These are phyloP conservation scores for Arabis hirsuta DNA, from an alignment of 345 rosid genomes.

Conservation along the genomic window DNA sequence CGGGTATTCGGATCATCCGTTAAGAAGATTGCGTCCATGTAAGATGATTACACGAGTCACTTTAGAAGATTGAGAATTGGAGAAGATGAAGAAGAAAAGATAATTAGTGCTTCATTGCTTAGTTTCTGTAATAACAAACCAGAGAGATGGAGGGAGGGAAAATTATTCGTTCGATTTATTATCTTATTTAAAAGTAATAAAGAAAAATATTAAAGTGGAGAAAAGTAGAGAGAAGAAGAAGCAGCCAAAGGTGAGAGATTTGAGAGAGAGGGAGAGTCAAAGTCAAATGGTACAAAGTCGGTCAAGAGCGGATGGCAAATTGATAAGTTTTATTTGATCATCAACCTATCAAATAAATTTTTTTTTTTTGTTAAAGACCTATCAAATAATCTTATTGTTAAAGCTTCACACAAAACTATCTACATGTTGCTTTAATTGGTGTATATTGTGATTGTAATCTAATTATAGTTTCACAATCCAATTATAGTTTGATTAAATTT, in stretches of 20 bases:
- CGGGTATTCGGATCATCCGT: slow-evolving; percentile 47
- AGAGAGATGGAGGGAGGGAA: slow-evolving; percentile 38
- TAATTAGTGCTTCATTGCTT: not conserved
- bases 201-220: slow-evolving; percentile 24
- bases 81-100: slow-evolving; percentile 7
- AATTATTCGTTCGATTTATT: slow-evolving; percentile 36
- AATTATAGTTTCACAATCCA: too few species aligned
- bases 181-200: slow-evolving; percentile 9
- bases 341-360: not conserved
- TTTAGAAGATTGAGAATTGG: slow-evolving; percentile 4
- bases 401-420: not conserved
- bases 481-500: not conserved
- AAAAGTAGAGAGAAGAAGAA: slow-evolving; percentile 37
- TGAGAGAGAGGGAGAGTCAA: slow-evolving; percentile 31
- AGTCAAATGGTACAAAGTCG: slow-evolving; percentile 39
- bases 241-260: slow-evolving; percentile 35
- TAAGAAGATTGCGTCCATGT: slow-evolving; percentile 64
- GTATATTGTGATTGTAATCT: not conserved
- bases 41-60: not conserved
- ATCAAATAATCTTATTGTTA: not conserved
- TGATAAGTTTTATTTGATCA: not conserved
- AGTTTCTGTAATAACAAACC: slow-evolving; percentile 15
- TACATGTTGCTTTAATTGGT: not conserved
- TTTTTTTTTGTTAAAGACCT: not conserved
- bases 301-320: slow-evolving; percentile 49